Evolutionary conservation across 345 rosid genomes (phyloP).

Genomic region (Iberis pinnata): DNA sequence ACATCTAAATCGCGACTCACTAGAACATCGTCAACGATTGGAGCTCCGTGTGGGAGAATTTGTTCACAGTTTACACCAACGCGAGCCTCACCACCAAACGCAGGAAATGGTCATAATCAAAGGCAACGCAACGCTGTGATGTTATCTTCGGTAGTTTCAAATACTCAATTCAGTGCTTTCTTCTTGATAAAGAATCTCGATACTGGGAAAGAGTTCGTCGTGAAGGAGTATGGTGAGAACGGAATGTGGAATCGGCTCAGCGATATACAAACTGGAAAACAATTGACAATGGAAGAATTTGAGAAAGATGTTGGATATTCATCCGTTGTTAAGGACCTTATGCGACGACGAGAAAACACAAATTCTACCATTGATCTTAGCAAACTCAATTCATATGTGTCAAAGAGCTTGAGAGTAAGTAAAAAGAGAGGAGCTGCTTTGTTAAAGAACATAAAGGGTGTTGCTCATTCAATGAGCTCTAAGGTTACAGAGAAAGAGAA

Average conservation of each 20-base stretch:
- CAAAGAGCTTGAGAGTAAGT: constrained; percentile 73
- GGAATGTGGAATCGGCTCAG: constrained; percentile 89
- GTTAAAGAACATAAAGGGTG: constrained; percentile 74
- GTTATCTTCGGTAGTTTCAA: constrained; percentile 33
- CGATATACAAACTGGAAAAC: constrained; percentile 91
- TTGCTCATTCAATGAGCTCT: constrained; percentile 59
- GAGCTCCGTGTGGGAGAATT: constrained; percentile 34
- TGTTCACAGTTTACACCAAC: constrained; percentile 37
- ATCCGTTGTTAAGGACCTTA: constrained; percentile 76
- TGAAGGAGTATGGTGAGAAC: constrained; percentile 61
- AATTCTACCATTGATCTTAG: constrained; percentile 20
- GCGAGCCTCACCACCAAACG: constrained; percentile 28
- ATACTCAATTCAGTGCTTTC: constrained; percentile 46
- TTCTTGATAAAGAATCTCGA: constrained; percentile 85
- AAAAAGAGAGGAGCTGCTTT: constrained; percentile 74
- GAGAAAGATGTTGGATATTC: constrained; percentile 78
- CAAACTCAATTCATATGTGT: constrained; percentile 47
- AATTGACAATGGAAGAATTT: constrained; percentile 81
- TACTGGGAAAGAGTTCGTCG: constrained; percentile 75
- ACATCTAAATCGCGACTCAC: constrained; percentile 59
- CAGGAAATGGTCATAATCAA: constrained; percentile 6
- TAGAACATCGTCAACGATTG: constrained; percentile 49
- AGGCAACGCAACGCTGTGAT: constrained; percentile 17
- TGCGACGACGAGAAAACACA: constrained; percentile 53
- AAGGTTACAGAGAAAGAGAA: constrained; percentile 46